These are phyloP conservation scores for Avena eriantha DNA, from an alignment of 176 grass and related monocot genomes.

Conservation along the genomic window DNA sequence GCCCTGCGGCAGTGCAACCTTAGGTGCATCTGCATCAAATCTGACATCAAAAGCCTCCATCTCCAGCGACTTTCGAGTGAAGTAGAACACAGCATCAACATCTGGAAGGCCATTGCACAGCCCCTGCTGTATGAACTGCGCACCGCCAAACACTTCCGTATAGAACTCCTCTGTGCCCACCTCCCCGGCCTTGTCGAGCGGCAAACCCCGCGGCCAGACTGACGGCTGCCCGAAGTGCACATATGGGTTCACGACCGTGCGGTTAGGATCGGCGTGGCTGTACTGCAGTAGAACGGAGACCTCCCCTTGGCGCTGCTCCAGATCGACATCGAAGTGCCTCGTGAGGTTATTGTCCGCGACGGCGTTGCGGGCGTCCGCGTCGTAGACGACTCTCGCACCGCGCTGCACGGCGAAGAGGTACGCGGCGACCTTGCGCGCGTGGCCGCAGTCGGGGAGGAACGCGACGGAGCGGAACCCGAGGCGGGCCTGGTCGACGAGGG, in stretches of 20 bases:
- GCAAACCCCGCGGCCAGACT: conserved; percentile 85
- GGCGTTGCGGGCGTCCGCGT: conserved; percentile 75
- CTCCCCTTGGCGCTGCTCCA: conserved; percentile 53
- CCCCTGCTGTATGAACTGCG: conserved; percentile 91
- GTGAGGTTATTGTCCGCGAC: conserved; percentile 59
- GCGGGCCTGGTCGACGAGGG: conserved; percentile 65
- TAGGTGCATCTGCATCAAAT: conserved; percentile 76
- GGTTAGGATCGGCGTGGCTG: conserved; percentile 81
- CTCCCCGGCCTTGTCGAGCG: conserved; percentile 78
- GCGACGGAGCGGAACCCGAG: conserved; percentile 82
- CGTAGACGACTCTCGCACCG: conserved; percentile 80
- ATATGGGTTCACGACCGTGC: conserved; percentile 82
- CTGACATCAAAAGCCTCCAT: conserved; percentile 48
- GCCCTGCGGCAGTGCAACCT: conserved; percentile 86
- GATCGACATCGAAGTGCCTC: conserved; percentile 72
- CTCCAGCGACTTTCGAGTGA: conserved; percentile 74
- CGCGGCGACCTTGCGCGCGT: conserved; percentile 68
- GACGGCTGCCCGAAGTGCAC: conserved; percentile 94
- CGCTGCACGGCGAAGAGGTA: conserved; percentile 96
- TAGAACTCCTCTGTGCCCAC: conserved; percentile 80
- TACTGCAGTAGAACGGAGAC: conserved; percentile 75
- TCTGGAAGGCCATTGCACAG: conserved; percentile 84
- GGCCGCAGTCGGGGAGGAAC: conserved; percentile 63
- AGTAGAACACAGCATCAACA: conserved; percentile 89
- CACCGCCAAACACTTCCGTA: conserved; percentile 70